phyloP scores from a whole-genome alignment of 345 rosid genomes.

The Psidium friedrichsthalianum region DNA sequence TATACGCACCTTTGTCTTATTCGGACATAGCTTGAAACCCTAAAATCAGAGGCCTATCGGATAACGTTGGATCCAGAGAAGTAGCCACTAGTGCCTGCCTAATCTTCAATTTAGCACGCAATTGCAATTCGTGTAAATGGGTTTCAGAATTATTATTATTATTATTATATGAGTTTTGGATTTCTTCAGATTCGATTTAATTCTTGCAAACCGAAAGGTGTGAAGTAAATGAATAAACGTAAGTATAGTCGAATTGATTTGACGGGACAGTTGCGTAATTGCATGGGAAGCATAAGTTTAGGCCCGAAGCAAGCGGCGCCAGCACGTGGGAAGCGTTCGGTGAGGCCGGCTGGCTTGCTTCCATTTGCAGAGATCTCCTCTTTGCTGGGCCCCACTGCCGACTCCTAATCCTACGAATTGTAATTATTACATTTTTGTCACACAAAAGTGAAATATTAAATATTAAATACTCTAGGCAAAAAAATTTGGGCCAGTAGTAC shows the following conservation, averaged over 20 bases:
- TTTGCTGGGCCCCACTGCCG: background rate
- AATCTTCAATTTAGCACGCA: too few relatives aligned
- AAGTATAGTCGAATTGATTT: background rate
- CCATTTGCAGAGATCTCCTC: background rate
- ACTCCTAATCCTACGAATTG: background rate
- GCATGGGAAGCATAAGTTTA: background rate
- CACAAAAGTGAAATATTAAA: too few relatives aligned
- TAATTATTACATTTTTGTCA: background rate
- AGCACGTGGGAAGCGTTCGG: background rate
- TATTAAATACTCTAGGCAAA: too few relatives aligned
- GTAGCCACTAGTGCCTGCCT: background rate
- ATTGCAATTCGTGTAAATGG: background rate
- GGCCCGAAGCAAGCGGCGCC: background rate
- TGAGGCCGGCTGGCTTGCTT: background rate
- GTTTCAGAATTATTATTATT: background rate
- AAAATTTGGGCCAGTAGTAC: too few relatives aligned
- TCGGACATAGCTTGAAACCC: background rate
- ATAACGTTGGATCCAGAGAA: background rate
- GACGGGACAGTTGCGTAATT: background rate
- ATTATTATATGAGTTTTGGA: background rate
- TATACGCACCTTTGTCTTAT: background rate
- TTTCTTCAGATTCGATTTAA: background rate
- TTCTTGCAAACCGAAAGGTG: background rate
- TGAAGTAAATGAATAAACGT: background rate
- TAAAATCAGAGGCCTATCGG: background rate